phyloP scores from a whole-genome alignment of 768 basidiomycete genomes.

The Melanogaster broomeanus region DNA sequence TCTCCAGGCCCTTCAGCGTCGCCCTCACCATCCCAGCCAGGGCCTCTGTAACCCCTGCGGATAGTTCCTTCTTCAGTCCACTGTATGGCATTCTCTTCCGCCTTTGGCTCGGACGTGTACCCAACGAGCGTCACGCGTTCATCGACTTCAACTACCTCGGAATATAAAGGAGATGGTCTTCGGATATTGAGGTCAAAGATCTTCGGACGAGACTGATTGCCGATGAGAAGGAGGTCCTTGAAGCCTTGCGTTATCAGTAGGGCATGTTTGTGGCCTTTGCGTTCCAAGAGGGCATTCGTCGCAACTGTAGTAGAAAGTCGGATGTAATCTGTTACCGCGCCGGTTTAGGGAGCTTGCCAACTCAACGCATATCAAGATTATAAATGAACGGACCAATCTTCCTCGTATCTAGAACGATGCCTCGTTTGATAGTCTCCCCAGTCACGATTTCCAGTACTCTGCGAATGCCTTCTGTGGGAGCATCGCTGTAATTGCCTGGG shows the following conservation, averaged over 20 bases:
- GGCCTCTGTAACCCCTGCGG: slow-evolving; percentile 68
- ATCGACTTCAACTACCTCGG: slow-evolving; percentile 63
- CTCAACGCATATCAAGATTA: neutral
- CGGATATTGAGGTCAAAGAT: slow-evolving; percentile 95
- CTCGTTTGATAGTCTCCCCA: slow-evolving; percentile 67
- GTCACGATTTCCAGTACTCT: slow-evolving; percentile 80
- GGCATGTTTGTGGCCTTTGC: slow-evolving; percentile 91
- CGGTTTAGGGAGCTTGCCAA: neutral
- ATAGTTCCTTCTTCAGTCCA: slow-evolving; percentile 77
- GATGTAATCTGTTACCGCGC: slow-evolving; percentile 68
- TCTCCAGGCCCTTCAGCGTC: slow-evolving; percentile 79
- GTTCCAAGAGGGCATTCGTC: slow-evolving; percentile 93
- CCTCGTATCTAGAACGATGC: slow-evolving; percentile 64
- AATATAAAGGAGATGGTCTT: slow-evolving; percentile 75
- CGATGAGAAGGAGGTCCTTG: slow-evolving; percentile 88
- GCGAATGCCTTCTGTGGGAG: slow-evolving; percentile 92
- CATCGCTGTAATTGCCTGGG: slow-evolving; percentile 83
- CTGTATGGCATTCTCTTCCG: slow-evolving; percentile 72
- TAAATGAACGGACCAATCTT: slow-evolving; percentile 67
- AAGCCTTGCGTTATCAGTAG: slow-evolving; percentile 91
- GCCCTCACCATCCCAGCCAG: slow-evolving; percentile 71
- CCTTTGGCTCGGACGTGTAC: slow-evolving; percentile 86
- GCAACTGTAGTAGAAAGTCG: slow-evolving; percentile 93
- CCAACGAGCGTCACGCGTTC: slow-evolving; percentile 95
- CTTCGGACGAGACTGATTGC: slow-evolving; percentile 91